These are phyloP conservation scores for Rostrohypoxylon terebratum DNA, from an alignment of 495 filamentous ascomycete species.

Conservation along the genomic window DNA sequence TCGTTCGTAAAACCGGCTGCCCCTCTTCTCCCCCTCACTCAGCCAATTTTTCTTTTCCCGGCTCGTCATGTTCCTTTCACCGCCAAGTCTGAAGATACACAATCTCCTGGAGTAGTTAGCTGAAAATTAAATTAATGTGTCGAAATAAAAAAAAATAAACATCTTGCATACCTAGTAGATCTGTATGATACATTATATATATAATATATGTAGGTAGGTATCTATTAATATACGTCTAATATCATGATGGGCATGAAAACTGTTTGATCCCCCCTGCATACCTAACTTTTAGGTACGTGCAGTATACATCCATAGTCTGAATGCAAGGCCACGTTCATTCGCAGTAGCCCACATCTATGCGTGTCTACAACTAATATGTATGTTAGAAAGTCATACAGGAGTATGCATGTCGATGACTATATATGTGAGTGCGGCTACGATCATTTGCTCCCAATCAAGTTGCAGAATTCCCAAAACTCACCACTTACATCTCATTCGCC, in stretches of 20 bases:
- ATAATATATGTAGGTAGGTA: background rate
- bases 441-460: background rate
- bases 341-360: background rate
- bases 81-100: background rate
- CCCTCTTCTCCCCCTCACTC: background rate
- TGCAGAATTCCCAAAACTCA: background rate
- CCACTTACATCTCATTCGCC: background rate
- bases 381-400: background rate
- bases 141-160: background rate
- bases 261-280: background rate
- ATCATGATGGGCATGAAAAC: background rate
- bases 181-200: background rate
- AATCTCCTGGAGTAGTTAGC: background rate
- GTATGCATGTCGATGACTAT: background rate
- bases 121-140: background rate
- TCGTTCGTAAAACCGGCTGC: background rate
- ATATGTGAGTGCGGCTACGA: background rate
- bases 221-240: no score
- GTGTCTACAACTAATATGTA: background rate
- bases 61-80: background rate
- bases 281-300: background rate
- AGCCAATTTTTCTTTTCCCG: background rate
- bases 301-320: background rate
- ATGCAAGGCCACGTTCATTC: slow-evolving; percentile 1
- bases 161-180: background rate